Conservation (phyloP, 257 asterid genomes). For the Cordia subcordata region DNA sequence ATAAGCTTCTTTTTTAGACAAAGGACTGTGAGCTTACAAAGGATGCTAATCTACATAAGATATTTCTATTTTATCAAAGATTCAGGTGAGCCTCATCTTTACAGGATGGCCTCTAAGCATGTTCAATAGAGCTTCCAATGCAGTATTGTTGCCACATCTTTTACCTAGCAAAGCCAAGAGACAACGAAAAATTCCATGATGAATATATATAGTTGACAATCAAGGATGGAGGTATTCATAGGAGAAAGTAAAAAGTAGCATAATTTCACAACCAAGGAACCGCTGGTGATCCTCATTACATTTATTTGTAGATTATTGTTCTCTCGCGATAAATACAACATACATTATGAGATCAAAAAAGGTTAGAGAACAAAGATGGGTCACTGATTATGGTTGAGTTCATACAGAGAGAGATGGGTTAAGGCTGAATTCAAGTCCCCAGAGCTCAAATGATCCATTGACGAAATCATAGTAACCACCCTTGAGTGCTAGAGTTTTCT, state of each 20-base stretch:
- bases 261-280: conserved; percentile 24
- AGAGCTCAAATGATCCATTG: conserved; percentile 84
- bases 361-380: conserved; percentile 16
- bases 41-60: neutral
- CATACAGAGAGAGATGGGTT: conserved; percentile 83
- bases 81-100: conserved; percentile 3
- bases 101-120: conserved; percentile 19
- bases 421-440: conserved; percentile 78
- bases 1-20: neutral
- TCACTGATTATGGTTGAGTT: conserved; percentile 34
- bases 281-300: conserved; percentile 28
- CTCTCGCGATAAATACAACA: conserved; percentile 32
- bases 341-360: conserved; percentile 22
- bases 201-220: conserved; percentile 28
- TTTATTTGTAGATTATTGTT: conserved; percentile 13
- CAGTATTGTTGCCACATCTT: conserved; percentile 38
- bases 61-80: conserved; percentile 3
- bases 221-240: conserved; percentile 9
- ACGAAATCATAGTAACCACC: conserved; percentile 86
- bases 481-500: conserved; percentile 74
- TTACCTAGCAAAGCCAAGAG: conserved; percentile 31
- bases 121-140: conserved; percentile 37
- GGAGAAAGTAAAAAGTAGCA: neutral
- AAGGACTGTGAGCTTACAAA: neutral
- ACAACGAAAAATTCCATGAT: conserved; percentile 28